Base-by-base conservation (phyloP, 129 eudicot species). In the Lactuca sativa region DNA sequence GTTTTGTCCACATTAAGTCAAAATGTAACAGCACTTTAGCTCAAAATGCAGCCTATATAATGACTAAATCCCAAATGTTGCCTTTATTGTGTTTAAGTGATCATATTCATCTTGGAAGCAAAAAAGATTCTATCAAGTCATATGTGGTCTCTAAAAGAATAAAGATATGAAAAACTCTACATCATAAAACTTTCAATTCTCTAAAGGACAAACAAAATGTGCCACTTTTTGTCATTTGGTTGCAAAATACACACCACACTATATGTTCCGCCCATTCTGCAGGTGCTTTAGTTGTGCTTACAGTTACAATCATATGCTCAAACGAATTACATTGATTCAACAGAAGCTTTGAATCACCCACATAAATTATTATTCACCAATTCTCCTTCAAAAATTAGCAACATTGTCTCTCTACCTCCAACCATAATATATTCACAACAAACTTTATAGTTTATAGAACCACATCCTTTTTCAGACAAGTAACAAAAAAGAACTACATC, bases 311-410 rank as follows among this genome's bases (percentile, higher is more conserved):
- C 31, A 6, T 32, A 9, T 41, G 48, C 59, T 49, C 3, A 37
- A 18, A 68, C 37, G 12, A 55, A 37, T 37, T 17, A 68, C n/a
- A 55, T 4, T 6, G 37, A 54, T 52, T 68, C 63, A 7, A 36
- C 4, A 68, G 18, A 68, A 16, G 63, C 63, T 54, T 54, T 51
- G 56, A 68, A 54, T 68, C 54, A 52, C 16, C 72, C 58, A 51
- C 48, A 54, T 0, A 60, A 54, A 64, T 13, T 53, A 52, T 37
- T 54, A 54, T 18, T 55, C 38, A 13, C 62, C n/a, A 16, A 54
- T 34, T 54, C 62, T 54, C 53, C 63, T 34, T n/a, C 17, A 37
- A 54, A 68, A 40, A 68, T 18, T 36, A 36, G 53, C 53, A 68
- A 30, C 21, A 18, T 18, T 51, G 16, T 32, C 54, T 66, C 32